Base-by-base conservation (phyloP, 192 early-diverging fungal genomes). In the Coemansia sp. region DNA sequence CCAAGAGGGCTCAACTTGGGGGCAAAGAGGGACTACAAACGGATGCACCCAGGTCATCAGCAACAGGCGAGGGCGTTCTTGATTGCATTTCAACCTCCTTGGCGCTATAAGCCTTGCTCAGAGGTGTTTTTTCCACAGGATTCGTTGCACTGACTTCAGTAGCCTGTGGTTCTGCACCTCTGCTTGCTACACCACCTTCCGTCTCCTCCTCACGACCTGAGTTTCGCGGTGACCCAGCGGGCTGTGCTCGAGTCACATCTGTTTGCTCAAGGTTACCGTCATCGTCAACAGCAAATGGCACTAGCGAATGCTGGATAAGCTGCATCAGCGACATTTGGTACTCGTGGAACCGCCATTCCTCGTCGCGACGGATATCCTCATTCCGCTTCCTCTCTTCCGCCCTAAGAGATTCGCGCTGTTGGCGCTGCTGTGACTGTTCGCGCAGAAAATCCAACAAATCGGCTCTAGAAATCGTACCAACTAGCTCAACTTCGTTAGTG, bases 281-380 rank as follows among this genome's bases (percentile, higher is more conserved):
- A n/a, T 34, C 44, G 40, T 52, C 51, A 43, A 38, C 38, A 1
- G 80, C 46, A 55, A 70, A 51, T 3, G 68, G 79, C 7, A 51
- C 78, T 40, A 85, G 57, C 20, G 74, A 64, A 10, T 67, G 24
- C 55, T 79, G 65, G 22, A 80, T 70, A 31, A 85, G 67, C 24
- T 51, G 31, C 52, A 85, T 72, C 36, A 85, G 55, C 7, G 78
- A 74, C 79, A 85, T 80, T 27, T 85, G 83, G 72, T 80, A 85
- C 70, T 85, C 75, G 43, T 85, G 83, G 27, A 75, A 85, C 33
- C 83, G 68, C 74, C 75, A 72, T 44, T 85, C 83, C 41, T 85
- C 83, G 3, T 76, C 73, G 29, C 52, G 60, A 27, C 79, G 79
- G 33, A 72, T 36, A 67, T 74, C 68, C n/a, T 85, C 79, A 7